Evolutionary conservation across 345 rosid genomes (phyloP), one percentile per base, ranked within the genome.

Genomic region (Brassica cretica): DNA sequence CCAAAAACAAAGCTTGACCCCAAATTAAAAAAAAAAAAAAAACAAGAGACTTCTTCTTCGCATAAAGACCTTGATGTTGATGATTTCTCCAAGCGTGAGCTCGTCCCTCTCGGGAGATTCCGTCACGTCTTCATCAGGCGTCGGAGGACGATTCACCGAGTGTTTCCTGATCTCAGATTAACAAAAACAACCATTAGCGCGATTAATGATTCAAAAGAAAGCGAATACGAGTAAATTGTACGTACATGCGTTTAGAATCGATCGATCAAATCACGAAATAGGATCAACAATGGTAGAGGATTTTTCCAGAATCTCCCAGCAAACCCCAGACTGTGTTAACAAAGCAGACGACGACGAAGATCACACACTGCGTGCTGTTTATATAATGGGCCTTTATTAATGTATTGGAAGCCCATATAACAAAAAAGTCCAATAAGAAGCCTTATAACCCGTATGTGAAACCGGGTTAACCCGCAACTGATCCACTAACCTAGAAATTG

Each of bases 121-220:
- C 56, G 6, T 51, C 56, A n/a, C 86, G 35, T 59, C 86, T 68
- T 79, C 85, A 37, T 89, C 92, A 33, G 91, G 90, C 8, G 92
- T 87, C 3, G 90, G 90, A 61, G 92, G 87, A 12, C 90, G 88
- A 81, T 88, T 89, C 84, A 82, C 86, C 12, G 89, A 88, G 24
- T 78, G 80, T 79, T 89, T 88, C 91, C 92, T 91, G 73, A 70
- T 68, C 75, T 68, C 33, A 79, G 21, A n/a, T 12, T 12, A 44
- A 44, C 53, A 44, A 6, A 37, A 58, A 41, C 10, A 61, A 27
- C 12, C 70, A 56, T 2, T 0, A 46, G 25, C 18, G 15, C 32
- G 18, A 18, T 64, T 44, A 4, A 19, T 7, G 39, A 44, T 18
- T 65, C 65, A 6, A 21, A 46, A 66, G 19, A n/a, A 51, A 51